A percentile compares a stretch with the other conserved stretches of the same genome.
phyloP scores from a whole-genome alignment of 345 rosid genomes.

The Ceriops decandra region DNA sequence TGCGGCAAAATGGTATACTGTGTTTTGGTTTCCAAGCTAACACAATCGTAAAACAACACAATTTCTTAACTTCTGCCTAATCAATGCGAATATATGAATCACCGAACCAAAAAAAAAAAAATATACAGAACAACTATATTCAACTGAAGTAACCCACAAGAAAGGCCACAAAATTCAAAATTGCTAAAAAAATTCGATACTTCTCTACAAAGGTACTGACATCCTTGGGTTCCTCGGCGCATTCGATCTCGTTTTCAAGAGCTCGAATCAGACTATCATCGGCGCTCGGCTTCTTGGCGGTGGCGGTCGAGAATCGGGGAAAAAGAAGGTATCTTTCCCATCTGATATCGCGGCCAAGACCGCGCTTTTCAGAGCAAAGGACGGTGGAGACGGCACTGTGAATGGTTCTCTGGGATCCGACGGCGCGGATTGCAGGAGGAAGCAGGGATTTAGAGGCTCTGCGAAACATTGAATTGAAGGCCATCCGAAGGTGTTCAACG shows the following conservation, averaged over 20 bases:
- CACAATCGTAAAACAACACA: no score
- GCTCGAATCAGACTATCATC: slow-evolving; percentile 42
- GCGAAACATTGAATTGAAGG: slow-evolving; percentile 35
- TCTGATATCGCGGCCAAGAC: not conserved
- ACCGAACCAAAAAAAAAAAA: no score
- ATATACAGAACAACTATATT: no score
- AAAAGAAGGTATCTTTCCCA: slow-evolving; percentile 11
- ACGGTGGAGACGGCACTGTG: slow-evolving; percentile 16
- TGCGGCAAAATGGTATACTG: no score
- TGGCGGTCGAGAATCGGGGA: slow-evolving; percentile 28
- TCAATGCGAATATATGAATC: no score
- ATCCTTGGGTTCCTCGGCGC: slow-evolving; percentile 35
- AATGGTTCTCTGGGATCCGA: slow-evolving; percentile 32
- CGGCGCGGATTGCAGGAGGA: slow-evolving; percentile 38
- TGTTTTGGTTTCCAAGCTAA: no score
- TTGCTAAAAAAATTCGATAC: not conserved
- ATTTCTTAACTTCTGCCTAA: no score
- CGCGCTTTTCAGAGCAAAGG: slow-evolving; percentile 8
- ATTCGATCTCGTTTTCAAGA: slow-evolving; percentile 48
- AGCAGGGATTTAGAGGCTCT: slow-evolving; percentile 37
- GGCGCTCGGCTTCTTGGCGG: slow-evolving; percentile 21
- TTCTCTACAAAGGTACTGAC: slow-evolving; percentile 8
- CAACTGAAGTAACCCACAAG: not conserved
- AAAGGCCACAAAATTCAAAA: not conserved
- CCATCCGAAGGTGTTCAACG: not conserved